Base-by-base conservation (phyloP, 495 filamentous ascomycete genomes). In the Aspergillus haitiensis region DNA sequence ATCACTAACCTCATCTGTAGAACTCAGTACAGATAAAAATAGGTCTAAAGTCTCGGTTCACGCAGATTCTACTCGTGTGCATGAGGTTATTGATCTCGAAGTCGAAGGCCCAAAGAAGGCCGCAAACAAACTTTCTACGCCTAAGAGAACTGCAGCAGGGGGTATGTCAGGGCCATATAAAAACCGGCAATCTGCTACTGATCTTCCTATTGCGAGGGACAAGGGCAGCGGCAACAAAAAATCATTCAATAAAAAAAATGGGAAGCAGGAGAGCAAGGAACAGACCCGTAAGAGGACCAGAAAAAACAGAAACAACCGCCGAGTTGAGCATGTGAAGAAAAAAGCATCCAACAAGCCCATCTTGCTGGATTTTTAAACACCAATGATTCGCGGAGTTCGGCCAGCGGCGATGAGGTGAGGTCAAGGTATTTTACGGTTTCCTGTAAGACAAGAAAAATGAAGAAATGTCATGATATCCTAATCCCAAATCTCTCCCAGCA, bases 371-470 rank as follows among this genome's bases (percentile, higher is more conserved):
- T 77, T 78, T 76, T 72, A 66, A 67, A 39, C 12, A 52, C 76
- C 76, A 60, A 66, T 74, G 76, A 78, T 75, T 76, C 67, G 61
- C 70, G 62, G 64, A 64, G 61, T 46, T 52, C 70, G 64, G 71
- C 64, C 61, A 63, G 68, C 59, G 58, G 72, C 64, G 73, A 74
- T 76, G 76, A 78, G 74, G 74, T 74, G 58, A 68, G 60, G 66
- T 78, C 76, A 5, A 74, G 72, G 58, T 77, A 76, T 64, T 78
- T 78, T 59, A 15, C 39, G 27, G n/a, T 16, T 33, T 32, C 21
- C 7, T 18, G 46, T 35, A 45, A 9, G 6, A 40, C 49, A 6
- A 58, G 56, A 18, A 27, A 47, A 51, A 50, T 11, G 9, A 55
- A 12, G 42, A 51, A 32, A 6, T 31, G 8, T 53, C 31, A n/a